Conservation (phyloP, 441 rosid genomes). For the Cnidoscolus chayamansa region DNA sequence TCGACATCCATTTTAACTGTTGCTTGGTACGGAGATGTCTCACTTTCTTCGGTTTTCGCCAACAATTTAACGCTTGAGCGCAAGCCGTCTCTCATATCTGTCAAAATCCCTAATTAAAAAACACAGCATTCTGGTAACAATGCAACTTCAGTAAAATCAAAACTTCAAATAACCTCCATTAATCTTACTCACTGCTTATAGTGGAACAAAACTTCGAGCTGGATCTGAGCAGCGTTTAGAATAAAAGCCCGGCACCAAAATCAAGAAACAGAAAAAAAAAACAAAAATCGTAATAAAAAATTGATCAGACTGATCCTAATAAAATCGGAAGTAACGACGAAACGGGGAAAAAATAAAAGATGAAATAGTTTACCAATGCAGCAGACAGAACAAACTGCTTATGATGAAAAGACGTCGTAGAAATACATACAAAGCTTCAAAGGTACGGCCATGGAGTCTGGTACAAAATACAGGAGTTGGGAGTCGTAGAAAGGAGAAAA, state of each 20-base stretch:
- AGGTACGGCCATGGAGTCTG: slow-evolving; percentile 30
- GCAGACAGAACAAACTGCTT: slow-evolving; percentile 15
- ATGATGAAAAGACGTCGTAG: slow-evolving; percentile 19
- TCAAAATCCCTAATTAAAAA: slow-evolving; percentile 25
- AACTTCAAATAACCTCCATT: slow-evolving; percentile 1
- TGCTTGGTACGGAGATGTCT: slow-evolving; percentile 19
- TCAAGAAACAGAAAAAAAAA: not conserved
- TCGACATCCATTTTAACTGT: slow-evolving; percentile 20
- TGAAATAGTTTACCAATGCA: slow-evolving; percentile 22
- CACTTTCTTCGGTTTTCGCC: slow-evolving; percentile 29
- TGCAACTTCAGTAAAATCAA: not conserved
- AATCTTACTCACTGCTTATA: slow-evolving; percentile 13
- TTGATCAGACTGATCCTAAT: not conserved
- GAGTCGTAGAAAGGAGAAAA: not conserved
- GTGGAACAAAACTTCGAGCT: not conserved
- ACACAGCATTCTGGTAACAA: not conserved
- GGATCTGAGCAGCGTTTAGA: slow-evolving; percentile 18
- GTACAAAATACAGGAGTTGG: slow-evolving; percentile 2
- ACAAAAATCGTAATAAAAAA: not conserved
- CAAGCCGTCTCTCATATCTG: slow-evolving; percentile 45
- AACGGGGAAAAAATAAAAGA: not conserved
- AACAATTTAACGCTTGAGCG: slow-evolving; percentile 33
- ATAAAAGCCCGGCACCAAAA: slow-evolving; percentile 12
- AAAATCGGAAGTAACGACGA: not conserved
- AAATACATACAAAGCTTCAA: not conserved